Base-by-base conservation (phyloP, 1,139 yeast genomes). In the Protomyces inouyei region DNA sequence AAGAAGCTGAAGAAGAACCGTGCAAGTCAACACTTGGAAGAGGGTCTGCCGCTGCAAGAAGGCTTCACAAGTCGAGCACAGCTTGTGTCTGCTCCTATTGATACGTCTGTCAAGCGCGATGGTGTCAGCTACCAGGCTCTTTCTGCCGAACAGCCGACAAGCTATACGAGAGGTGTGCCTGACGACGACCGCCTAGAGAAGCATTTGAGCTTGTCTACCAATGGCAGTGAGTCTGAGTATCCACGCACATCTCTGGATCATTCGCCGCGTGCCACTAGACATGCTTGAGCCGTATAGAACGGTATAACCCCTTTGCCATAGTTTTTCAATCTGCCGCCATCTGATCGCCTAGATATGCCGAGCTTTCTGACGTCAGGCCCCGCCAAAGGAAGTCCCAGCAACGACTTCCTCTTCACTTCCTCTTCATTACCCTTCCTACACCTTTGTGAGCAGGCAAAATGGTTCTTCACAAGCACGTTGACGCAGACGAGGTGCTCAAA, bases 391-490 rank as follows among this genome's bases (percentile, higher is more conserved):
- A 38, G 43, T 38, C 16, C n/a, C 43, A 12, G 16, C 18, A 14
- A 38, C 43, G 8, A 38, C 10, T 14, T 14, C 43, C n/a, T 38
- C 43, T 38, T 12, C n/a, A 38, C n/a, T 14, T 14, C 43, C n/a
- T 38, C 43, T 38, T 12, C n/a, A 38, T 3, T 38, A 10, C 43
- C 10, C 14, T 16, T 16, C 43, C n/a, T 38, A 14, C 18, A 38
- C 8, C 16, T 14, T 16, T 8, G 43, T 4, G 16, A 38, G 18
- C 32, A 28, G 10, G 16, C n/a, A 38, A 16, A 14, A 43, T 43
- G 63, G 63, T 59, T 16, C 55, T 59, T 23, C 63, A 59, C 63
- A 59, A 35, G 45, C 63, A 59, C 45, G 63, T 59, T 35, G 63
- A 59, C 40, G 63, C 63, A 36, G 46, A 52, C 18, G 53, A 52